These are phyloP conservation scores for Backusella tuberculispora DNA, from an alignment of 192 early-diverging fungal genomes.

Conservation along the genomic window DNA sequence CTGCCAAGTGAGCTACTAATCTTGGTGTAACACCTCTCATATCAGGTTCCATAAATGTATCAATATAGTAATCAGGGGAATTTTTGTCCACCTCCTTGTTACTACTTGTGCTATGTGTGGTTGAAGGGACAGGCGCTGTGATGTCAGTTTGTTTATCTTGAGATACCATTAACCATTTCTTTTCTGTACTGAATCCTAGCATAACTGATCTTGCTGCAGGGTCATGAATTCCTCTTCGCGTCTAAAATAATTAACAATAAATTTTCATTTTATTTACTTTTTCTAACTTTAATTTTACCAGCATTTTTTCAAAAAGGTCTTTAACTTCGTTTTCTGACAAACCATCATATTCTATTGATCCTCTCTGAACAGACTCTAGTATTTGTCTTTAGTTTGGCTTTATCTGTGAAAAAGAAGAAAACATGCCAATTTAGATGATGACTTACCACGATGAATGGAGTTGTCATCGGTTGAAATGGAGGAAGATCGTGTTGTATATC, in stretches of 20 bases:
- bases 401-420: not conserved
- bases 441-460: conserved; percentile 18
- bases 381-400: not conserved
- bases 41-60: conserved; percentile 54
- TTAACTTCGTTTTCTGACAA: conserved; percentile 55
- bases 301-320: conserved; percentile 57
- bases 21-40: conserved; percentile 53
- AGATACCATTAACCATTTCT: conserved; percentile 63
- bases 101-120: conserved; percentile 21
- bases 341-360: conserved; percentile 21
- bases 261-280: not conserved
- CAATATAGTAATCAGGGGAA: conserved; percentile 62
- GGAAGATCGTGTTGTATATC: conserved; percentile 19
- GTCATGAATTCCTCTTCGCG: conserved; percentile 56
- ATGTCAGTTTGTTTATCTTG: conserved; percentile 53
- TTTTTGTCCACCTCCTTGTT: conserved; percentile 48
- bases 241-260: conserved; percentile 37
- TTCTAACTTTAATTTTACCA: conserved; percentile 42
- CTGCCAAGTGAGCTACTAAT: conserved; percentile 52
- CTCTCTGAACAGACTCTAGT: not conserved
- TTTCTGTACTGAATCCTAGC: conserved; percentile 51
- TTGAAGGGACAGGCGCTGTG: conserved; percentile 22
- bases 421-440: not conserved
- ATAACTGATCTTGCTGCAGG: conserved; percentile 49
- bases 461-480: conserved; percentile 24